Evolutionary conservation across 139 green algal genomes (phyloP).

Genomic region (Tetraselmis striata): DNA sequence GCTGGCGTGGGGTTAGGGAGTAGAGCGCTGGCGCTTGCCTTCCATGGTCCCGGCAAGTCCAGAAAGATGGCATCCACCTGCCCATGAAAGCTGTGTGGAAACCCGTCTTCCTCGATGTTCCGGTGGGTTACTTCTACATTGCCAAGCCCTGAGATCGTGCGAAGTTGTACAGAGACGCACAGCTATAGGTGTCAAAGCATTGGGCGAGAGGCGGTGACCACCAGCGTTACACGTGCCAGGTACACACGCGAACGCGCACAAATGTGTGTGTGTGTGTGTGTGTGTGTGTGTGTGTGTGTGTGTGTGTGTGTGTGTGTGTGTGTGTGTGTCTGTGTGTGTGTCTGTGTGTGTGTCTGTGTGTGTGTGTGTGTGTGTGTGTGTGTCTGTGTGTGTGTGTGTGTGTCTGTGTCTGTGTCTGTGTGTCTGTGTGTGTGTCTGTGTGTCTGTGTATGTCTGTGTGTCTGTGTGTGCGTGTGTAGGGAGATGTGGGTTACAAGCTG

Average conservation of each 20-base stretch:
- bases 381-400: background rate
- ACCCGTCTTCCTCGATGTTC: slow-evolving; percentile 81
- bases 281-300: background rate
- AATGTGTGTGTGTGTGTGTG: background rate
- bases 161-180: too few relatives aligned
- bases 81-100: slow-evolving; percentile 60
- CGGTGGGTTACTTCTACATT: slow-evolving; percentile 55
- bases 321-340: background rate
- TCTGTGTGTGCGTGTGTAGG: background rate
- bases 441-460: background rate
- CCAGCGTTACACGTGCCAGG: too few relatives aligned
- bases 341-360: background rate
- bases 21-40: too few relatives aligned
- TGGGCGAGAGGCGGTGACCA: too few relatives aligned
- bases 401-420: background rate
- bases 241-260: too few relatives aligned
- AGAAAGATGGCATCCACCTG: slow-evolving; percentile 82
- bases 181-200: too few relatives aligned
- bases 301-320: background rate
- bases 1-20: too few relatives aligned
- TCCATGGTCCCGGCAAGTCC: slow-evolving; percentile 87
- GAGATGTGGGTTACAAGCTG: background rate
- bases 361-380: background rate
- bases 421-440: background rate
- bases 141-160: too few relatives aligned